Evolutionary conservation across 2,329 filamentous ascomycete species (phyloP).

Genomic region (Zymoseptoria passerinii): DNA sequence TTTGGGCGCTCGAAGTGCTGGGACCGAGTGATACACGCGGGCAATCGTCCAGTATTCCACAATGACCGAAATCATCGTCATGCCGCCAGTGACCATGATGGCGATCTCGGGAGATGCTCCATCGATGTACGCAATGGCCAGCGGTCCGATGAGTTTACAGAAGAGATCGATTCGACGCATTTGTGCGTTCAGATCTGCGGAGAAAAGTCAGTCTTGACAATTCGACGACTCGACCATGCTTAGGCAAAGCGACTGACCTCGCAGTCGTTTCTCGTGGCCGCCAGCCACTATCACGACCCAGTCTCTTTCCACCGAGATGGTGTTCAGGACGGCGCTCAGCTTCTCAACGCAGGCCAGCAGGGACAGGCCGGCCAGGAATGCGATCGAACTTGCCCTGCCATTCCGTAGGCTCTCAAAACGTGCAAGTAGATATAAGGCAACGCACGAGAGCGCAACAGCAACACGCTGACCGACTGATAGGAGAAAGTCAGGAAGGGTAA

Average conservation of each 20-base stretch:
- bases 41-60: slow-evolving; percentile 49
- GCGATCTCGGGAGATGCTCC: slow-evolving; percentile 42
- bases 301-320: slow-evolving; percentile 61
- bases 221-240: neutral
- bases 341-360: slow-evolving; percentile 62
- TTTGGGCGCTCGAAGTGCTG: slow-evolving; percentile 20
- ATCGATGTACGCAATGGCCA: slow-evolving; percentile 44
- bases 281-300: slow-evolving; percentile 53
- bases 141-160: slow-evolving; percentile 49
- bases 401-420: slow-evolving; percentile 4
- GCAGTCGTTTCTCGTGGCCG: slow-evolving; percentile 27
- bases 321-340: slow-evolving; percentile 54
- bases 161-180: slow-evolving; percentile 53
- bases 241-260: slow-evolving; percentile 7
- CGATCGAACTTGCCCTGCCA: slow-evolving; percentile 1
- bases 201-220: slow-evolving; percentile 10
- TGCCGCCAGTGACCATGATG: slow-evolving; percentile 42
- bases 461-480: slow-evolving; percentile 21
- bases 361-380: slow-evolving; percentile 32
- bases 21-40: slow-evolving; percentile 31
- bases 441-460: slow-evolving; percentile 21
- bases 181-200: slow-evolving; percentile 45
- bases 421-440: slow-evolving; percentile 10
- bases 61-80: slow-evolving; percentile 42
- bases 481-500: slow-evolving; percentile 2